These are phyloP conservation scores for Phaseolus lunatus DNA, from an alignment of 306 rosid species.

Conservation along the genomic window DNA sequence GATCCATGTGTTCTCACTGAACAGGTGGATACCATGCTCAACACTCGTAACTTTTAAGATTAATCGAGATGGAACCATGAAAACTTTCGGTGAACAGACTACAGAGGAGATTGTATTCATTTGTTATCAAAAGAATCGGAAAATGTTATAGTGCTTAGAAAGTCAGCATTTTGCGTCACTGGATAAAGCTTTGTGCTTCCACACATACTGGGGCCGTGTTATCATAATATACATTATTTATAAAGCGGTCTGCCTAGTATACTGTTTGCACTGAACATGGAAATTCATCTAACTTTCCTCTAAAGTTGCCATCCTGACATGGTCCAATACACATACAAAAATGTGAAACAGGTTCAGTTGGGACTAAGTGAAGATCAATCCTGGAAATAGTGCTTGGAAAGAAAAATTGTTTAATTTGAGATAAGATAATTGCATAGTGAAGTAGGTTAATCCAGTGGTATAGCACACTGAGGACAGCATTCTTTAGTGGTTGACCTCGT, in stretches of 20 bases:
- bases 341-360: constrained; percentile 26
- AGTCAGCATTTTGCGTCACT: background rate
- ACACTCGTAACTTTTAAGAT: background rate
- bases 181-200: constrained; percentile 12
- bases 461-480: constrained; percentile 37
- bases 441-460: constrained; percentile 27
- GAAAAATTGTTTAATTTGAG: constrained; percentile 9
- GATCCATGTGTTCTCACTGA: background rate
- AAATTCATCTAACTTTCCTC: constrained; percentile 33
- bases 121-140: background rate
- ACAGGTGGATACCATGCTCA: background rate
- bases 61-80: background rate
- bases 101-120: background rate
- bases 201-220: background rate
- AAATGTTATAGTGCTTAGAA: constrained; percentile 1
- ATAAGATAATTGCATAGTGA: constrained; percentile 19
- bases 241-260: background rate
- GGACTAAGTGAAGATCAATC: constrained; percentile 42
- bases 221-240: background rate
- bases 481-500: constrained; percentile 77
- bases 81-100: background rate
- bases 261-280: constrained; percentile 35
- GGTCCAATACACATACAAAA: constrained; percentile 7
- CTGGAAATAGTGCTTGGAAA: constrained; percentile 49
- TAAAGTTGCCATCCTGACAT: constrained; percentile 37